phyloP scores from a whole-genome alignment of 495 filamentous ascomycete species.

The Podospora conica region DNA sequence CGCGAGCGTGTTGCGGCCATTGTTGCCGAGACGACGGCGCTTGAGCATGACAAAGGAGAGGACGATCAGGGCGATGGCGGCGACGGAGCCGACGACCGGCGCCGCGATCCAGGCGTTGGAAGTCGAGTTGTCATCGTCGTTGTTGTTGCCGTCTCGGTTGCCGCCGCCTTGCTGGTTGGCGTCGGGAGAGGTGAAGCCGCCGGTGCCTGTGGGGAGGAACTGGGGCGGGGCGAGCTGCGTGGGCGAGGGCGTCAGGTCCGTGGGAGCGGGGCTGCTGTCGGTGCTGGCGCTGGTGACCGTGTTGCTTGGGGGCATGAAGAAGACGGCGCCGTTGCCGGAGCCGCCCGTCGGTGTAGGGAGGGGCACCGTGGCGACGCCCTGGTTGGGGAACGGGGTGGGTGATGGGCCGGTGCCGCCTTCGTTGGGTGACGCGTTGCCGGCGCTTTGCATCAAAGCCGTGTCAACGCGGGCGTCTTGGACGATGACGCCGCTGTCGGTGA shows the following conservation, averaged over 20 bases:
- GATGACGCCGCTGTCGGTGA: slow-evolving; percentile 10
- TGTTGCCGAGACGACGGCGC: slow-evolving; percentile 22
- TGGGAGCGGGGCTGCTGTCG: not conserved
- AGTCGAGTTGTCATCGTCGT: not conserved
- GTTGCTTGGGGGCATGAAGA: slow-evolving; percentile 20
- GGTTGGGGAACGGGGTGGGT: not conserved
- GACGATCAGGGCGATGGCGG: slow-evolving; percentile 30
- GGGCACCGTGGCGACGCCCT: slow-evolving; percentile 16
- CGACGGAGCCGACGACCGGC: slow-evolving; percentile 34
- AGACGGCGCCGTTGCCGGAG: slow-evolving; percentile 10
- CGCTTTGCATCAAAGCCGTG: slow-evolving; percentile 20
- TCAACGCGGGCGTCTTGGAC: slow-evolving; percentile 23
- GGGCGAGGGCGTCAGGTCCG: not conserved
- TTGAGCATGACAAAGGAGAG: slow-evolving; percentile 32
- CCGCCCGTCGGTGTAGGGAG: slow-evolving; percentile 3
- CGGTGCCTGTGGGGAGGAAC: not conserved
- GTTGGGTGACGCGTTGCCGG: slow-evolving; percentile 2
- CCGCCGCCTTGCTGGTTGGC: not conserved
- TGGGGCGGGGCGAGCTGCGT: not conserved
- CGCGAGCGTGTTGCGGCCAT: slow-evolving; percentile 1
- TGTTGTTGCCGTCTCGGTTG: not conserved
- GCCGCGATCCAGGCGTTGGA: slow-evolving; percentile 35
- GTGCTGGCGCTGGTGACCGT: not conserved
- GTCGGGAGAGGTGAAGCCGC: slow-evolving; percentile 2
- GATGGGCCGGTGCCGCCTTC: not conserved